phyloP scores from a whole-genome alignment of 2,329 filamentous ascomycete species.

The Ophiocordyceps camponoti-saundersi region DNA sequence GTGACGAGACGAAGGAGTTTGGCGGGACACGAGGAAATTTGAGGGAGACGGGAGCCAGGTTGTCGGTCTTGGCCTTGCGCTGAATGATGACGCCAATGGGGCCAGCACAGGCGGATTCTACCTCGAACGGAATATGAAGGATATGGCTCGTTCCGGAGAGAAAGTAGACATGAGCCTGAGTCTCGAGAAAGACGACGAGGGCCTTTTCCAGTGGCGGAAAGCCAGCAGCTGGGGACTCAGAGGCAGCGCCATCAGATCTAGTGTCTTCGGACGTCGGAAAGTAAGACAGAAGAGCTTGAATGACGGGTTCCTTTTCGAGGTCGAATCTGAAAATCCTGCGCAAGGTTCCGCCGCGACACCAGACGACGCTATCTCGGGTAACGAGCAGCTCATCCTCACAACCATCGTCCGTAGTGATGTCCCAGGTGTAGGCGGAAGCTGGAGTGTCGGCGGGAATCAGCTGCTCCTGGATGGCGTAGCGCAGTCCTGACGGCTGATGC shows the following conservation, averaged over 20 bases:
- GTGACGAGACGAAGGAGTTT: constrained; percentile 67
- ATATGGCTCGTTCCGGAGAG: constrained; percentile 76
- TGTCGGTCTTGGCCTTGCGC: constrained; percentile 46
- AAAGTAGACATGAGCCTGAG: constrained; percentile 87
- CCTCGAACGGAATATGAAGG: constrained; percentile 86
- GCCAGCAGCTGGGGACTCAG: constrained; percentile 4
- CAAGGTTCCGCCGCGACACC: constrained; percentile 74
- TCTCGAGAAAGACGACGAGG: constrained; percentile 79
- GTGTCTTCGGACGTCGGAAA: constrained; percentile 45
- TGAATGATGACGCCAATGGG: constrained; percentile 76
- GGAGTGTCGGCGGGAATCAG: constrained; percentile 54
- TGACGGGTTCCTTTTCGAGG: constrained; percentile 69
- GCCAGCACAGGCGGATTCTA: constrained; percentile 70
- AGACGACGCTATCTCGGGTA: constrained; percentile 63
- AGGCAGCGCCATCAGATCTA: constrained; percentile 3
- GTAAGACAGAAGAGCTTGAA: constrained; percentile 71
- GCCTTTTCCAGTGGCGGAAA: constrained; percentile 38
- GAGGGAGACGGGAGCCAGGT: constrained; percentile 31
- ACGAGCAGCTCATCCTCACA: constrained; percentile 66
- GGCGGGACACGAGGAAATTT: constrained; percentile 50
- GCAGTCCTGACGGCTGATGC: constrained; percentile 71
- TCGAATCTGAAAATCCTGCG: constrained; percentile 77
- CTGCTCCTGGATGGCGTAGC: constrained; percentile 66
- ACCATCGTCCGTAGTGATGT: constrained; percentile 31
- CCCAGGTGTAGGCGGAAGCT: constrained; percentile 58